Evolutionary conservation across 2,329 filamentous ascomycete species (phyloP), one percentile per base, ranked within the genome.

Genomic region (Aspergillus bombycis): DNA sequence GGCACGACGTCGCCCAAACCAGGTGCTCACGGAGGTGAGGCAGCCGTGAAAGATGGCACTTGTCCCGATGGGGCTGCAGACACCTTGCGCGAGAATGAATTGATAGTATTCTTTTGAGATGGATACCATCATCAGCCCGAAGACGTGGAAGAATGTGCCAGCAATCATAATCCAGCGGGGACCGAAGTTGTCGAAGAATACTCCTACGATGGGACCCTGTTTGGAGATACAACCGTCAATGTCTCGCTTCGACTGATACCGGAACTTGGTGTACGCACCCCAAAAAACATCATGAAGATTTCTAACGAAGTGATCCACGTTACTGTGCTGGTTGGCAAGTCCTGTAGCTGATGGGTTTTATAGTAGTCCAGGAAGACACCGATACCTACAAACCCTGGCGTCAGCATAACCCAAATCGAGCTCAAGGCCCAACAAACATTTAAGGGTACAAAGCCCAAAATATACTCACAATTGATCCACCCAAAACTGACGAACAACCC

Each of bases 151-250:
- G 63, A 85, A 77, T 9, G 79, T 80, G 19, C 84, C 84, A 50
- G 78, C 71, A 1, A 83, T 38, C 3, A 86, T 71, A 0, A 90
- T 76, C 54, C 78, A 82, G 32, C 83, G 81, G 0, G 88, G 87
- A 0, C 89, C 89, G 64, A 86, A 85, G 58, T 80, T 84, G 69
- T 91, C 89, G 67, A 83, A 89, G 0, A 88, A 54, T 60, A 85
- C 85, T 2, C 89, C 89, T 16, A 86, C 81, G 4, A 90, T 55
- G 30, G 52, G 52, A n/a, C 52, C 52, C 52, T 55, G 16, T 55
- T 38, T 10, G 30, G 11, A 26, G 32, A 28, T 14, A 26, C 70
- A 88, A 59, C 19, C 9, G 48, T 52, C 28, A 52, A 23, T 52
- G 10, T 21, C 12, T 16, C 48, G 14, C 48, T n/a, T 53, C 14